These are phyloP conservation scores for Flaveria bidentis DNA, from an alignment of 129 eudicot genomes.

Conservation along the genomic window DNA sequence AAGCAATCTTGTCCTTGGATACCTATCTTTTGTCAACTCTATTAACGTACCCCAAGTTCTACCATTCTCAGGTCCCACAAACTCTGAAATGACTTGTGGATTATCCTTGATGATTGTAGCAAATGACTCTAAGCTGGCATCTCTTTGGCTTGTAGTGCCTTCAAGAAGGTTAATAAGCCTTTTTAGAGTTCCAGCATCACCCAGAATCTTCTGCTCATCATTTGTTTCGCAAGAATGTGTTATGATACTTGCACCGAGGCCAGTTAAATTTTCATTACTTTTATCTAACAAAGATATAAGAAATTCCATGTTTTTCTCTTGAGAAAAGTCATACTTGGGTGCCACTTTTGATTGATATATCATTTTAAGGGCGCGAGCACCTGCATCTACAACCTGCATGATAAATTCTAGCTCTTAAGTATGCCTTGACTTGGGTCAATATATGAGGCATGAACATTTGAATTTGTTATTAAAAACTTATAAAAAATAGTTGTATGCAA, in stretches of 20 bases:
- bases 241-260: slow-evolving; percentile 91
- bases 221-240: slow-evolving; percentile 74
- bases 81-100: slow-evolving; percentile 60
- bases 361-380: slow-evolving; percentile 92
- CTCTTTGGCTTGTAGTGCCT: slow-evolving; percentile 75
- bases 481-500: too few relatives aligned
- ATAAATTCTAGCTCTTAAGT: slow-evolving; percentile 20
- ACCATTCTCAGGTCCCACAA: slow-evolving; percentile 75
- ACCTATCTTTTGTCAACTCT: slow-evolving; percentile 71
- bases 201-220: slow-evolving; percentile 68
- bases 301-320: slow-evolving; percentile 66
- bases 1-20: slow-evolving; percentile 81
- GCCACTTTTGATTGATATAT: slow-evolving; percentile 85
- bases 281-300: slow-evolving; percentile 69
- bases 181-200: slow-evolving; percentile 72
- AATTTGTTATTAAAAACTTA: too few relatives aligned
- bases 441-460: not conserved
- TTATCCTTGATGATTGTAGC: slow-evolving; percentile 69
- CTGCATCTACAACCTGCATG: slow-evolving; percentile 90
- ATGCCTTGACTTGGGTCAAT: slow-evolving; percentile 15
- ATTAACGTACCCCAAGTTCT: slow-evolving; percentile 52
- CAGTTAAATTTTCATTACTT: slow-evolving; percentile 78
- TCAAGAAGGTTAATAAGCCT: slow-evolving; percentile 67
- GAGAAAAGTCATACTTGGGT: slow-evolving; percentile 77
- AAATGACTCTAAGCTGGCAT: slow-evolving; percentile 88